Conservation (phyloP, 129 eudicot genomes). For the Escallonia rubra region DNA sequence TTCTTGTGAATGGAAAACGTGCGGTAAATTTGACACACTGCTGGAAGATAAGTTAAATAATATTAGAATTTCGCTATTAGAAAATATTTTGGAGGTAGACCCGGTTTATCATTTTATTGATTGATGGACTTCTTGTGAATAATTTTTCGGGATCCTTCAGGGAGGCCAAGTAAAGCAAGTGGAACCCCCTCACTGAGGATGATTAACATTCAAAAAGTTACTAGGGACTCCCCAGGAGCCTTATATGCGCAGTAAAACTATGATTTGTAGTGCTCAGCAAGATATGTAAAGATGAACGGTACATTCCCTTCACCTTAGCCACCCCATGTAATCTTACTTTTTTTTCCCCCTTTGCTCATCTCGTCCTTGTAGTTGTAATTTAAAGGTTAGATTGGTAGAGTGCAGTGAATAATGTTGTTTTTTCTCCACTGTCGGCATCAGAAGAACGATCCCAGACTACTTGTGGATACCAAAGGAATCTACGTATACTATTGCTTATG, state of each 20-base stretch:
- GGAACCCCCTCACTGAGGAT: conserved; percentile 5
- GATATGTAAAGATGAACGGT: conserved; percentile 1
- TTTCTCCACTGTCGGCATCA: too few species aligned
- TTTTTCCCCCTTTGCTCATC: not conserved
- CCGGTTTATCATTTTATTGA: not conserved
- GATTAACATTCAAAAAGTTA: not conserved
- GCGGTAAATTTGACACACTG: not conserved
- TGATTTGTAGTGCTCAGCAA: conserved; percentile 10
- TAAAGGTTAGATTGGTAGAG: not conserved
- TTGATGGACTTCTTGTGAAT: not conserved
- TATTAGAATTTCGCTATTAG: not conserved
- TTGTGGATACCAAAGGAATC: too few species aligned
- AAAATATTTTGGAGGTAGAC: not conserved
- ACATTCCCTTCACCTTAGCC: not conserved
- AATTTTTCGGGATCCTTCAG: conserved; percentile 9
- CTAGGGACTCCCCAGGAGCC: not conserved
- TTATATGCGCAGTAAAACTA: conserved; percentile 5
- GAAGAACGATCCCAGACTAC: too few species aligned
- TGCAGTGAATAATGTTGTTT: not conserved
- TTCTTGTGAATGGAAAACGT: too few species aligned
- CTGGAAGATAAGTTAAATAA: not conserved
- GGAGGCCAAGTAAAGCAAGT: conserved; percentile 23
- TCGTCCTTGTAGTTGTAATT: not conserved
- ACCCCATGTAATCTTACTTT: too few species aligned
- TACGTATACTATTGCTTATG: too few species aligned